Conservation (phyloP, 2,329 filamentous ascomycete genomes). For the Paracoccidioides brasiliensis region DNA sequence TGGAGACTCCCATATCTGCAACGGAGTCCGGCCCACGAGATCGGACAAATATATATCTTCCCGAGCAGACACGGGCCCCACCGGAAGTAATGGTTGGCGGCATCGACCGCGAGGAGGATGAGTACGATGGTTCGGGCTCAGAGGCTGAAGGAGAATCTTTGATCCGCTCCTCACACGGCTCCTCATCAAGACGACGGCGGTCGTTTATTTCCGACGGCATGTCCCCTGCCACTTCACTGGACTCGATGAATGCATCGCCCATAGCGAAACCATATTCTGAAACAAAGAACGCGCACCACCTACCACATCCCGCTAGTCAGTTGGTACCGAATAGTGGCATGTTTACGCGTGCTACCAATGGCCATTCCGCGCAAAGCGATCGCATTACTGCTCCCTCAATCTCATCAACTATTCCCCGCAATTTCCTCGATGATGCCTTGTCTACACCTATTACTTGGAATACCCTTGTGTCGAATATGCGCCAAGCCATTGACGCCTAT, state of each 20-base stretch:
- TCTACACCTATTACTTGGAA: constrained; percentile 77
- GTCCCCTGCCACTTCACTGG: constrained; percentile 81
- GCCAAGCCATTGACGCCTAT: constrained; percentile 76
- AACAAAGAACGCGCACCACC: constrained; percentile 18
- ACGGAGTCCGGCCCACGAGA: constrained; percentile 79
- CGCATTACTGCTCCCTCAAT: constrained; percentile 33
- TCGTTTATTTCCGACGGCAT: constrained; percentile 56
- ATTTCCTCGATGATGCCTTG: constrained; percentile 83
- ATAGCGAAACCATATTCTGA: constrained; percentile 46
- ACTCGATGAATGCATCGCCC: constrained; percentile 66
- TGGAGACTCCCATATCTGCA: constrained; percentile 72
- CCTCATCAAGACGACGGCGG: constrained; percentile 52
- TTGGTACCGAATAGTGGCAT: not conserved
- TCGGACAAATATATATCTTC: constrained; percentile 74
- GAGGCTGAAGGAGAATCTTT: constrained; percentile 69
- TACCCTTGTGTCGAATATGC: constrained; percentile 83
- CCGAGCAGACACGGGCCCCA: constrained; percentile 79
- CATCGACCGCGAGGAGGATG: constrained; percentile 70
- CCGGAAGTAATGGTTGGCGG: constrained; percentile 83
- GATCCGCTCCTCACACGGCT: constrained; percentile 55
- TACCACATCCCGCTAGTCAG: not conserved
- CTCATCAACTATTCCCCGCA: constrained; percentile 51
- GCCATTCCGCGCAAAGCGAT: constrained; percentile 41
- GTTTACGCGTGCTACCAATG: constrained; percentile 23
- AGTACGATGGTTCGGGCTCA: constrained; percentile 82